Percentiles rank a stretch among this genome's conserved stretches.
Conservation (phyloP, 2,329 filamentous ascomycete species). For the Colletotrichum horii region DNA sequence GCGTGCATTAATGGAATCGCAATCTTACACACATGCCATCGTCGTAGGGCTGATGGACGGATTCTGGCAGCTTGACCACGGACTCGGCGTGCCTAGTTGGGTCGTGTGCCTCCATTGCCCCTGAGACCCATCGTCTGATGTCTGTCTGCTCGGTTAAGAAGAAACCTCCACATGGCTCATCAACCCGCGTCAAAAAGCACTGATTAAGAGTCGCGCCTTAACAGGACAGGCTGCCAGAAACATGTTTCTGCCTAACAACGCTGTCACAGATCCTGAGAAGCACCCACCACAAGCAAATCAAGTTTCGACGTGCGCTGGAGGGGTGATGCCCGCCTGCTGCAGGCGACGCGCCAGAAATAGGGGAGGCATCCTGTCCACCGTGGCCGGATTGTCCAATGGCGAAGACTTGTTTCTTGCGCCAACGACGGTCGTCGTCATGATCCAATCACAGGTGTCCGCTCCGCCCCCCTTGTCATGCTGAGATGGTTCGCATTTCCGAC, state of each 20-base stretch:
- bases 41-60: slow-evolving; percentile 12
- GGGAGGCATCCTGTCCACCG: slow-evolving; percentile 11
- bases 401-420: slow-evolving; percentile 1
- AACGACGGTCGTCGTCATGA: slow-evolving; percentile 19
- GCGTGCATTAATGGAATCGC: slow-evolving; percentile 11
- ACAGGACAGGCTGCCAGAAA: not conserved
- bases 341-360: slow-evolving; percentile 12
- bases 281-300: slow-evolving; percentile 17
- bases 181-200: not conserved
- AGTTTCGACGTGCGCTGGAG: not conserved
- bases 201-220: not conserved
- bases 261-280: not conserved
- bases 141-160: not conserved
- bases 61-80: not conserved
- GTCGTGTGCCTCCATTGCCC: not conserved
- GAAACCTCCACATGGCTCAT: not conserved
- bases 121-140: not conserved
- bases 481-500: slow-evolving; percentile 16
- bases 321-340: slow-evolving; percentile 14
- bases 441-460: slow-evolving; percentile 14
- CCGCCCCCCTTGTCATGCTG: slow-evolving; percentile 7
- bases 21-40: not conserved
- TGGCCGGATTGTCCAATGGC: slow-evolving; percentile 10
- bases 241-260: slow-evolving; percentile 10
- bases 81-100: not conserved